Evolutionary conservation across 2,329 filamentous ascomycete genomes (phyloP).

Genomic region (Aspergillus ochraceoroseus): DNA sequence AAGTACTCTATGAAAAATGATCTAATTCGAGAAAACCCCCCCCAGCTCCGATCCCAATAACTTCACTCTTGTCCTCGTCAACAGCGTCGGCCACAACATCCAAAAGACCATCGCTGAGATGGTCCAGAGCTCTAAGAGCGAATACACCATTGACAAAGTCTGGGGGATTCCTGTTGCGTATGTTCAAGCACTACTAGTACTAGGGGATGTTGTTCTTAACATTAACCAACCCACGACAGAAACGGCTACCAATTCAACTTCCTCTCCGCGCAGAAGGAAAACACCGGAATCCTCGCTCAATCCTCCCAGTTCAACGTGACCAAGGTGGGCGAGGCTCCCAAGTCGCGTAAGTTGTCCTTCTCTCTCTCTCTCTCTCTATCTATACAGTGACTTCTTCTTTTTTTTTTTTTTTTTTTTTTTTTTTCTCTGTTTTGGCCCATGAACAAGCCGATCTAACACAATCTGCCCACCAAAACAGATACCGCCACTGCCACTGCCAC

Average conservation of each 20-base stretch:
- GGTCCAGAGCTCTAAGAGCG: conserved; percentile 34
- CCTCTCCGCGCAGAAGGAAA: conserved; percentile 30
- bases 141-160: conserved; percentile 36
- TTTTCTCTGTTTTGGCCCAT: too few species aligned
- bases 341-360: conserved; percentile 24
- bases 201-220: conserved; percentile 2
- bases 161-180: conserved; percentile 24
- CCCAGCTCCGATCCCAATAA: conserved; percentile 39
- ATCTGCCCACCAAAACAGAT: conserved; percentile 6
- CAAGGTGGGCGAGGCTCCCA: conserved; percentile 15
- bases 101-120: conserved; percentile 32
- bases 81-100: conserved; percentile 35
- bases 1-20: too few species aligned
- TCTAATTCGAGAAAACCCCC: neutral
- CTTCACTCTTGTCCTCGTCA: conserved; percentile 43
- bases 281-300: conserved; percentile 43
- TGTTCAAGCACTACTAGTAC: conserved; percentile 6
- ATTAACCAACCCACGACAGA: conserved; percentile 19
- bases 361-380: conserved; percentile 17
- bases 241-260: conserved; percentile 44
- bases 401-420: too few species aligned
- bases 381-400: too few species aligned
- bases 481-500: conserved; percentile 7
- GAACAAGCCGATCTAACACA: conserved; percentile 8
- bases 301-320: conserved; percentile 30